These are phyloP conservation scores for Ceratobasidium papillatum DNA, from an alignment of 1,284 basidiomycete genomes.

Conservation along the genomic window DNA sequence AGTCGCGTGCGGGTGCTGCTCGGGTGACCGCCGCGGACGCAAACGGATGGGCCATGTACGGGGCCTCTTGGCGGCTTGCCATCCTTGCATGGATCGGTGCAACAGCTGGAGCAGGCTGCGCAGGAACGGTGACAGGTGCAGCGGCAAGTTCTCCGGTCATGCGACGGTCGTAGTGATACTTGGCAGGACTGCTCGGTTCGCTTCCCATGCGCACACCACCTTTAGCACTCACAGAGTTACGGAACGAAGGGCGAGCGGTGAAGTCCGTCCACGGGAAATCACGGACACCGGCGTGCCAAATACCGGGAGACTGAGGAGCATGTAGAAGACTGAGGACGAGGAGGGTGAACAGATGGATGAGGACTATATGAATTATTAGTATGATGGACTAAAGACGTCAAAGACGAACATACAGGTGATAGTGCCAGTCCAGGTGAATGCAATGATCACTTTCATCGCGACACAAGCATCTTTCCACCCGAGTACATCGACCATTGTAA, in stretches of 20 bases:
- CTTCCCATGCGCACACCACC: constrained; percentile 38
- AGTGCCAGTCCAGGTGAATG: constrained; percentile 30
- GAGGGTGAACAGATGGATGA: constrained; percentile 27
- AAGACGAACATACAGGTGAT: background rate
- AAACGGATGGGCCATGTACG: constrained; percentile 12
- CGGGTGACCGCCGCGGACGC: constrained; percentile 18
- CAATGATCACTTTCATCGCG: constrained; percentile 30
- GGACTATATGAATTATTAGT: background rate
- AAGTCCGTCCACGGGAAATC: constrained; percentile 38
- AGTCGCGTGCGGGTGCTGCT: constrained; percentile 8
- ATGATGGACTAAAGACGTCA: background rate
- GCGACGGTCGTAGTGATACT: constrained; percentile 38
- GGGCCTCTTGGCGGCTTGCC: constrained; percentile 19
- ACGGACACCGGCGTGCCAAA: constrained; percentile 36
- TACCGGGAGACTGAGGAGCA: constrained; percentile 20
- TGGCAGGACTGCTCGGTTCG: constrained; percentile 30
- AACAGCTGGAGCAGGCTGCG: constrained; percentile 14
- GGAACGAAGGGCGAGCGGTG: constrained; percentile 26
- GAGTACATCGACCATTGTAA: background rate
- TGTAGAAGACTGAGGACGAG: constrained; percentile 35
- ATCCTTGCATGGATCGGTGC: constrained; percentile 30
- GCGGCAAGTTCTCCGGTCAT: background rate
- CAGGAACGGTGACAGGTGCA: constrained; percentile 25
- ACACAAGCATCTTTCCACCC: constrained; percentile 30
- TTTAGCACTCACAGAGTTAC: constrained; percentile 34